These are phyloP conservation scores for Phytopythium litorale DNA, from an alignment of 352 stramenopile species.

Conservation along the genomic window DNA sequence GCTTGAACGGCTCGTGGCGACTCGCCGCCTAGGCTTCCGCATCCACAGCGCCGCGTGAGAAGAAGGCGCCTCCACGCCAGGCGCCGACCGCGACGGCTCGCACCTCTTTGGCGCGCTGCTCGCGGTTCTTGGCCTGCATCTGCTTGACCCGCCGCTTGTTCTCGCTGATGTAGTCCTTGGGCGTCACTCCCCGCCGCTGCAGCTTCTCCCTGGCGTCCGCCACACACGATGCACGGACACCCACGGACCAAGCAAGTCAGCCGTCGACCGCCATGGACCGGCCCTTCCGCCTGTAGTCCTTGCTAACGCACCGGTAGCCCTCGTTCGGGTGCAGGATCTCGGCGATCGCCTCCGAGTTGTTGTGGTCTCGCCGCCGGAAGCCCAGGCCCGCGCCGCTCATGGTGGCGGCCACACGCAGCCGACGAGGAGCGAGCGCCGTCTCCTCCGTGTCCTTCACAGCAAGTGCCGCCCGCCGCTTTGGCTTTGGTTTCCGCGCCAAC, in stretches of 20 bases:
- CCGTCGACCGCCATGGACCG: neutral
- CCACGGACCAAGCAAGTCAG: neutral
- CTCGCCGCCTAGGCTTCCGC: conserved; percentile 13
- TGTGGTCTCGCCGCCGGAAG: conserved; percentile 58
- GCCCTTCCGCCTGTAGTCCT: neutral
- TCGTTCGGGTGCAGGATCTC: conserved; percentile 62
- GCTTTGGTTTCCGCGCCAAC: neutral
- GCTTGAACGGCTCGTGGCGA: conserved; percentile 51
- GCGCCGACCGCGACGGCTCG: no score
- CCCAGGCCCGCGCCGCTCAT: conserved; percentile 40
- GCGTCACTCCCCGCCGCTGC: conserved; percentile 41
- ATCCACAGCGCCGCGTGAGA: conserved; percentile 6
- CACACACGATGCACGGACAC: no score
- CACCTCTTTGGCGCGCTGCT: conserved; percentile 34
- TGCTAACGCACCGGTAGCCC: conserved; percentile 36
- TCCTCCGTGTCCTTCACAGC: no score
- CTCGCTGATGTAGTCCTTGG: conserved; percentile 57
- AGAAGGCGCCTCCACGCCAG: neutral
- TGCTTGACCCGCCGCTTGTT: conserved; percentile 65
- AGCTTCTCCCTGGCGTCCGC: conserved; percentile 43
- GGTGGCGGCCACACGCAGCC: neutral
- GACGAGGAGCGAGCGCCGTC: neutral
- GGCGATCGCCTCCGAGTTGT: conserved; percentile 63
- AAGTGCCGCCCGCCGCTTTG: neutral
- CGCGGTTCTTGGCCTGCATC: conserved; percentile 53